A percentile compares a stretch with the other conserved stretches of the same genome.
Evolutionary conservation across 2,329 filamentous ascomycete species (phyloP).

Genomic region (Cercospora citrullina): DNA sequence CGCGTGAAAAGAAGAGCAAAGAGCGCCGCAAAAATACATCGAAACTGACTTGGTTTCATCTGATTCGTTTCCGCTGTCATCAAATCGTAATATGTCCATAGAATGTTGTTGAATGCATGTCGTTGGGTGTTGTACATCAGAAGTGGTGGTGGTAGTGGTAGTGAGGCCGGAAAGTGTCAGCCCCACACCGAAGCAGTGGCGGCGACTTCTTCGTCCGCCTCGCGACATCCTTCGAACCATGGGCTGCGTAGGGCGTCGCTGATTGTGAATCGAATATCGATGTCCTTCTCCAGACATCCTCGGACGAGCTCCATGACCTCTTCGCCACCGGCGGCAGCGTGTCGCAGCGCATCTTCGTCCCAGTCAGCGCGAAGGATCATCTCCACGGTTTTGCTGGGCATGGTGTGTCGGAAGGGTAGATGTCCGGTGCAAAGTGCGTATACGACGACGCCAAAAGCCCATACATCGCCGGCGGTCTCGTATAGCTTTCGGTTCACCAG

Average conservation of each 20-base stretch:
- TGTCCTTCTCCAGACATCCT: constrained; percentile 61
- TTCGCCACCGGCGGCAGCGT: constrained; percentile 44
- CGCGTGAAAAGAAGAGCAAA: not conserved
- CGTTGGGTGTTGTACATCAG: not conserved
- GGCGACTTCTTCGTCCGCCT: constrained; percentile 26
- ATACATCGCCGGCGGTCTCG: constrained; percentile 62
- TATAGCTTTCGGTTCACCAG: constrained; percentile 47
- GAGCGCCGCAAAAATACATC: not conserved
- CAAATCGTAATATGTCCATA: constrained; percentile 10
- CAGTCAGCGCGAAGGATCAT: constrained; percentile 63
- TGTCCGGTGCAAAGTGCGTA: constrained; percentile 62
- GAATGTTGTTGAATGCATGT: not conserved
- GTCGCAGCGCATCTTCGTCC: constrained; percentile 54
- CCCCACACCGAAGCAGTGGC: constrained; percentile 9
- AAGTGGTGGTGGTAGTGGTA: not conserved
- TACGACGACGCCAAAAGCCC: constrained; percentile 66
- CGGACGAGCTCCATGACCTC: constrained; percentile 58
- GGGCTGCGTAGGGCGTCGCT: constrained; percentile 55
- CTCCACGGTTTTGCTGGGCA: constrained; percentile 59
- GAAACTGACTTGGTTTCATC: constrained; percentile 2
- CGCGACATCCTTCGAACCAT: constrained; percentile 51
- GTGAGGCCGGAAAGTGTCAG: not conserved
- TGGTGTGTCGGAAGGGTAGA: constrained; percentile 62
- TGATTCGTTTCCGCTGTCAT: constrained; percentile 6
- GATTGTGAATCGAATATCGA: constrained; percentile 58